Evolutionary conservation across 345 rosid genomes (phyloP).

Genomic region (Eucalyptus sp.): DNA sequence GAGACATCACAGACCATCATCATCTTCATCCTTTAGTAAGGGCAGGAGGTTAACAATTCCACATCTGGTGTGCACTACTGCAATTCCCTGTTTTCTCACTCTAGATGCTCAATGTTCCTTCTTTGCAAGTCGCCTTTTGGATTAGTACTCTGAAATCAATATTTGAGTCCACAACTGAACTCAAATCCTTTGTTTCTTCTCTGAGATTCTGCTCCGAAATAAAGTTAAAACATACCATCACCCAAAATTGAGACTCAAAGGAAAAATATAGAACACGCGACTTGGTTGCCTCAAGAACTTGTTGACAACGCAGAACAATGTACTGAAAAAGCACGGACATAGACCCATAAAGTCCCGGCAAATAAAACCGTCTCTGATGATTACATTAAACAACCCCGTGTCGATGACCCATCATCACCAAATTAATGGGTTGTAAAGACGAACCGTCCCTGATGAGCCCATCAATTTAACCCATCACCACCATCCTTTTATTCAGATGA

Average conservation of each 20-base stretch:
- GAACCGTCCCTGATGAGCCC: not conserved
- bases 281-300: not conserved
- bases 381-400: slow-evolving; percentile 4
- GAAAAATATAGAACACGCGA: slow-evolving; percentile 15
- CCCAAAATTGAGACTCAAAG: not conserved
- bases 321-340: slow-evolving; percentile 23
- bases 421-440: not conserved
- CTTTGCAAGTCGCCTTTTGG: no score
- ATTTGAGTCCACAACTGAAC: no score
- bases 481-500: slow-evolving; percentile 9
- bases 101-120: no score
- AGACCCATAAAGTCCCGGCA: slow-evolving; percentile 23
- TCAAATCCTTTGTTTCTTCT: no score
- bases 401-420: slow-evolving; percentile 18
- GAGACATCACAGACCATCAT: no score
- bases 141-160: no score
- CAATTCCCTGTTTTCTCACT: no score
- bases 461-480: slow-evolving; percentile 19
- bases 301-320: slow-evolving; percentile 8
- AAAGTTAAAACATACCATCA: no score
- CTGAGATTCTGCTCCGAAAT: no score
- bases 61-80: no score
- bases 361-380: not conserved
- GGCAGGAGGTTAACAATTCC: no score
- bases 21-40: no score